Percentiles rank a stretch among this genome's conserved stretches.
Conservation (phyloP, 208 protist species). For the Leishmania tropica region DNA sequence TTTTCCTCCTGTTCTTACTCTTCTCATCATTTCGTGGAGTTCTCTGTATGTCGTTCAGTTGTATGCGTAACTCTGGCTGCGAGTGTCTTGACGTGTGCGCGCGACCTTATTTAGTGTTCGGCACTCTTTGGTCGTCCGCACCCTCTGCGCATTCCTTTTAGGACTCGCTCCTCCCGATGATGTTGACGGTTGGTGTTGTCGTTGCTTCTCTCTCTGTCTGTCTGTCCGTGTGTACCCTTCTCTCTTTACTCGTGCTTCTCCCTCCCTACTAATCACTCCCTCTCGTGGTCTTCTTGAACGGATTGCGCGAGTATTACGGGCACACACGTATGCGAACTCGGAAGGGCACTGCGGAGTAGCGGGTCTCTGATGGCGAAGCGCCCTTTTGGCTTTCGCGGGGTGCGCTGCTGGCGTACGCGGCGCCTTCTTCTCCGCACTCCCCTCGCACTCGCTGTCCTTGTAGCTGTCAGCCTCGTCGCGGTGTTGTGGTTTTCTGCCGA, state of each 20-base stretch:
- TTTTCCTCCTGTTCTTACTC: background rate
- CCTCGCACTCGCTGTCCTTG: background rate
- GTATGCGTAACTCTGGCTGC: too few species aligned
- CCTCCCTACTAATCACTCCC: background rate
- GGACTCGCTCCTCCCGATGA: background rate
- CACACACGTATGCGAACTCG: background rate
- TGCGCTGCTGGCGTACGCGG: background rate
- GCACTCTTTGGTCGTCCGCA: background rate
- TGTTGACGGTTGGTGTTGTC: background rate
- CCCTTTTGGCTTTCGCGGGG: background rate
- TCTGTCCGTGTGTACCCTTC: background rate
- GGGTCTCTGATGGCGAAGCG: background rate
- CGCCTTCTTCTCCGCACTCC: background rate
- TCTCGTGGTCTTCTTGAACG: background rate
- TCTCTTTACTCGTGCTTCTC: background rate
- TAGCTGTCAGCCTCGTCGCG: background rate
- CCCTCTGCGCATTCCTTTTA: background rate
- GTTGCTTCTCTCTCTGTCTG: background rate
- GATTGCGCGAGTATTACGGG: background rate
- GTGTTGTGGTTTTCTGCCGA: background rate
- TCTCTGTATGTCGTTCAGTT: background rate
- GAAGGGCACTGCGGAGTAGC: background rate
- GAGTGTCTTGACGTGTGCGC: background rate
- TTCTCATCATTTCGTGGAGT: background rate
- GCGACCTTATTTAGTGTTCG: background rate